Base-by-base conservation (phyloP, 129 eudicot species). In the Flaveria trinervia region DNA sequence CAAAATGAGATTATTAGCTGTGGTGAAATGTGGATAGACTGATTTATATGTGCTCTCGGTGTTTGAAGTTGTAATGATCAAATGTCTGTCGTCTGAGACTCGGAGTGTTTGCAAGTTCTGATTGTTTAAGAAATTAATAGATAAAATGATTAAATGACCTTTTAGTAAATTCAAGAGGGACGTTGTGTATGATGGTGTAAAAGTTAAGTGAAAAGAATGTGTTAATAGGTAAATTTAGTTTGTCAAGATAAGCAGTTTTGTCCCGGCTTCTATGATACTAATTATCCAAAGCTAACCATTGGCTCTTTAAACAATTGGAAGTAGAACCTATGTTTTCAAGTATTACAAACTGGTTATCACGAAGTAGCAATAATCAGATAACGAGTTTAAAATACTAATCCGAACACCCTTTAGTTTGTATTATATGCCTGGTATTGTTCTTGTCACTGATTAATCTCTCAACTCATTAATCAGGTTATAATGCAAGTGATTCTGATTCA, bases 401-500 rank as follows among this genome's bases (percentile, higher is more conserved):
- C 48, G 9, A 71, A 51, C 16, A 8, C 10, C 28, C 28, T 22
- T 30, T 71, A 14, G 64, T 8, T 45, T 70, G 14, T 50, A 14
- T 5, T 30, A n/a, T 54, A 70, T 55, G 64, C 30, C 25, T 13
- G 39, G 2, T 64, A 30, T 51, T 65, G 41, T 50, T 61, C 15
- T 62, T 66, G 52, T 57, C 15, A 44, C 71, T 68, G 15, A 77
- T 14, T 45, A 7, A 52, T 17, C 51, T 51, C 44, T 65, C 13
- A 51, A 10, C 8, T 80, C 57, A 23, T 3, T 57, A 73, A 30
- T 56, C 84, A 92, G 97, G 97, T 79, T 92, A 89, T 81, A 89
- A 92, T 74, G 91, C 96, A 49, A 89, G 96, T 62, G 96, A 92
- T 82, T 92, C 97, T 14, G 97, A 92, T 80, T 92, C 96, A 25